Conservation (phyloP, 2,329 filamentous ascomycete species). For the Colletotrichum australisinense region DNA sequence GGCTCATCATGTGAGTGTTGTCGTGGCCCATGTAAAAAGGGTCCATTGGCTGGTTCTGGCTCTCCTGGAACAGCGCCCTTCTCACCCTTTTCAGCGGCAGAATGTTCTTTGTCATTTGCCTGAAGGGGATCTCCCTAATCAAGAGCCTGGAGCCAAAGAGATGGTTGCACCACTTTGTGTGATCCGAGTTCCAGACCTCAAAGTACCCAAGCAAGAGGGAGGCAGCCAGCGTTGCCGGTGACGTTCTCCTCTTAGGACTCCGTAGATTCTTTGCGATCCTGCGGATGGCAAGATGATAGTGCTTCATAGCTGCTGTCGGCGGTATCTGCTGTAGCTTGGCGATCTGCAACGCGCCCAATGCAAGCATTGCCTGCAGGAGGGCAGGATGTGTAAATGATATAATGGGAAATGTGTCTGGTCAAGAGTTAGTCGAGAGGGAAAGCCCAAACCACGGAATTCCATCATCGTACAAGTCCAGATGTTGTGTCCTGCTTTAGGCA, state of each 20-base stretch:
- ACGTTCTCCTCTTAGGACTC: slow-evolving; percentile 74
- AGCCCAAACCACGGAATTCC: background rate
- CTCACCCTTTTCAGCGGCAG: slow-evolving; percentile 67
- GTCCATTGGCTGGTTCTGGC: slow-evolving; percentile 45
- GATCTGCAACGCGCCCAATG: slow-evolving; percentile 87
- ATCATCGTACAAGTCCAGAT: slow-evolving; percentile 71
- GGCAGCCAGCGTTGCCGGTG: slow-evolving; percentile 87
- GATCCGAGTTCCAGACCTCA: slow-evolving; percentile 94
- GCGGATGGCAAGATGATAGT: slow-evolving; percentile 89
- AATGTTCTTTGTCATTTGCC: slow-evolving; percentile 77
- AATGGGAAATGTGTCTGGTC: slow-evolving; percentile 80
- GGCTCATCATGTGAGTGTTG: slow-evolving; percentile 37
- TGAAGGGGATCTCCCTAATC: slow-evolving; percentile 84
- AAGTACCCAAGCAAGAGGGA: slow-evolving; percentile 90
- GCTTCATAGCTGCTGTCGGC: slow-evolving; percentile 84
- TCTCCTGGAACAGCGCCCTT: slow-evolving; percentile 51
- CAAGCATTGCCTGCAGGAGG: slow-evolving; percentile 90
- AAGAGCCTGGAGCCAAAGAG: slow-evolving; percentile 86
- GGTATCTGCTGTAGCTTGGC: slow-evolving; percentile 82
- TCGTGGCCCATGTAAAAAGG: slow-evolving; percentile 40
- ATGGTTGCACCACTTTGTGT: slow-evolving; percentile 96
- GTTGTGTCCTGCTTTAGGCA: slow-evolving; percentile 73
- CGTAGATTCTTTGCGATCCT: slow-evolving; percentile 81
- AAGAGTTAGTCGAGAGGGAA: slow-evolving; percentile 27
- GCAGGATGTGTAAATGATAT: slow-evolving; percentile 87